Evolutionary conservation across 169 alveolate genomes (phyloP), one percentile per base, ranked within the genome.

Genomic region (Eimeria sp.): DNA sequence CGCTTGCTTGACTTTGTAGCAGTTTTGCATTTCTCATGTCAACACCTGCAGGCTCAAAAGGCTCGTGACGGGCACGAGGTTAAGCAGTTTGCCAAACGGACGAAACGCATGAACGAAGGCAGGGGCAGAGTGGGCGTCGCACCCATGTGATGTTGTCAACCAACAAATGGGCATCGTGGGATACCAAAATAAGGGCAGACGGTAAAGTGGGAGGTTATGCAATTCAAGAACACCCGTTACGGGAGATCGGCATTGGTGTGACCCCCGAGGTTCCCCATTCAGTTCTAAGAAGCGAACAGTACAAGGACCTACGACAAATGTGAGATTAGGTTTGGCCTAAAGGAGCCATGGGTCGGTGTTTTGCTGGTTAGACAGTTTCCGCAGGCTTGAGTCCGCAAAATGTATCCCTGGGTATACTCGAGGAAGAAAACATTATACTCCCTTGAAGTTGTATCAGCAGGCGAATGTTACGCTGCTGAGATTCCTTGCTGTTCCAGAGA

Each of bases 1-100:
- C 45, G 67, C 65, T 6, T 14, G 43, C 40, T 16, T 78, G 45
- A 47, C n/a, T 45, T 25, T 47, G 3, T 22, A 45, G 67, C 11
- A 22, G 0, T 40, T 72, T 72, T 72, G 49, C 51, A 2, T 72
- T 72, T 40, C 27, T 25, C 91, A 1, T 83, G 75, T 57, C 57
- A 30, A 10, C 70, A 83, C 27, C 16, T 57, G 43, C 91, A 83
- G 91, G 91, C 91, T 11, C 91, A 83, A 54, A 83, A 54, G 73
- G 91, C 91, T 58, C 91, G 91, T 49, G 91, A 83, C 54, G 91
- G 91, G 75, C 91, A 83, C 54, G 91, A 83, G 72, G 91, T 83
- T 30, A 83, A 83, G 91, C 91, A 83, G 91, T 83, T 83, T 57
- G 91, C 91, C 75, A 83, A 83, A 54, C 54, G 91, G 51, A 83